These are phyloP conservation scores for Hemileccinum impolitum DNA, from an alignment of 768 basidiomycete genomes.

Conservation along the genomic window DNA sequence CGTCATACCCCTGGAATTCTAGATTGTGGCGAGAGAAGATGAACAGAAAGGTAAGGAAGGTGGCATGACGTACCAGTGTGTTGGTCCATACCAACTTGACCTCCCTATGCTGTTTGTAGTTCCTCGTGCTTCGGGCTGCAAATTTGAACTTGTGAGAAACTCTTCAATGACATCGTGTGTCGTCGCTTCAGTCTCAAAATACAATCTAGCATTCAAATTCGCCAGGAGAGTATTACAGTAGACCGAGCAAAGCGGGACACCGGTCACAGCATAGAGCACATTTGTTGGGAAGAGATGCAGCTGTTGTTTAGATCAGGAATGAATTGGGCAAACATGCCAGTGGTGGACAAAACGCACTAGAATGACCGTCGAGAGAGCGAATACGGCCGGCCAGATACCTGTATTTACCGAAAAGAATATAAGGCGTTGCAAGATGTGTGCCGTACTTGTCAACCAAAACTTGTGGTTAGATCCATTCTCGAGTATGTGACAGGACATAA, in stretches of 20 bases:
- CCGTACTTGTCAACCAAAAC: neutral
- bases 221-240: neutral
- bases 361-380: neutral
- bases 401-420: neutral
- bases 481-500: neutral
- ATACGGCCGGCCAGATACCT: neutral
- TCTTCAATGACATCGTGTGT: neutral
- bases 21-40: neutral
- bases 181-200: neutral
- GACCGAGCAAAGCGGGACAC: neutral
- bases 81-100: too few relatives aligned
- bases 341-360: neutral
- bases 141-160: neutral
- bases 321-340: neutral
- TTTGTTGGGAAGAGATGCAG: neutral
- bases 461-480: neutral
- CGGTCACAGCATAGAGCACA: neutral
- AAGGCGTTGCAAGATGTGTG: neutral
- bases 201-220: neutral
- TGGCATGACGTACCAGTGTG: constrained; percentile 43
- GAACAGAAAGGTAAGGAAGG: neutral
- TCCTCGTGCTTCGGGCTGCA: too few relatives aligned
- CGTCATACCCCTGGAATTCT: constrained; percentile 68
- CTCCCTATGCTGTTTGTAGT: too few relatives aligned
- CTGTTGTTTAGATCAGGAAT: too few relatives aligned